These are phyloP conservation scores for Saturnispora dispora DNA, from an alignment of 805 yeast species.

Conservation along the genomic window DNA sequence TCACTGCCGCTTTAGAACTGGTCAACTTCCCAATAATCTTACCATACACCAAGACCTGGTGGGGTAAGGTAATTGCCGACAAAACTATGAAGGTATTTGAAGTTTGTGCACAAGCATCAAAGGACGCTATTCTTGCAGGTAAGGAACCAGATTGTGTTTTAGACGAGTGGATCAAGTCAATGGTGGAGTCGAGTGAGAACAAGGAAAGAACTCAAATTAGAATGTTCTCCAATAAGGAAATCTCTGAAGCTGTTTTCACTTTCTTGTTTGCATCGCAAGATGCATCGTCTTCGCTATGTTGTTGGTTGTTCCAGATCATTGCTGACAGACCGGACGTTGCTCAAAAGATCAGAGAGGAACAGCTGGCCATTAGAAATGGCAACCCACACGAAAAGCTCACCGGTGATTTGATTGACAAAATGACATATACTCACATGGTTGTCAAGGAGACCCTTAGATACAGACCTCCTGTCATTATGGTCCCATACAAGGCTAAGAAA, in stretches of 20 bases:
- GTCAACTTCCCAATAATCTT: conserved; percentile 96
- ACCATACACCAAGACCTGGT: conserved; percentile 97
- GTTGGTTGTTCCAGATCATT: conserved; percentile 95
- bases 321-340: conserved; percentile 93
- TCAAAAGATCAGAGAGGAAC: conserved; percentile 85
- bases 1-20: conserved; percentile 93
- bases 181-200: conserved; percentile 39
- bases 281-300: conserved; percentile 93
- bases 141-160: conserved; percentile 80
- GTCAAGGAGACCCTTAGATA: conserved; percentile 88
- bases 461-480: conserved; percentile 98
- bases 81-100: conserved; percentile 89
- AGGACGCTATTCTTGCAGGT: conserved; percentile 65
- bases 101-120: conserved; percentile 80
- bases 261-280: conserved; percentile 97
- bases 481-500: conserved; percentile 89
- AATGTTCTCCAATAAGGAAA: conserved; percentile 82
- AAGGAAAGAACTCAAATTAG: conserved; percentile 49
- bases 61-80: conserved; percentile 89
- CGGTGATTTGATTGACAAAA: conserved; percentile 69
- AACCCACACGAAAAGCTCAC: conserved; percentile 56
- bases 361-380: conserved; percentile 68
- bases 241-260: conserved; percentile 93
- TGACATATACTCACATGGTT: conserved; percentile 84
- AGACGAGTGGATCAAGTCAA: conserved; percentile 90